Conservation (phyloP, 305 asterid genomes). For the Fraxinus greggii region DNA sequence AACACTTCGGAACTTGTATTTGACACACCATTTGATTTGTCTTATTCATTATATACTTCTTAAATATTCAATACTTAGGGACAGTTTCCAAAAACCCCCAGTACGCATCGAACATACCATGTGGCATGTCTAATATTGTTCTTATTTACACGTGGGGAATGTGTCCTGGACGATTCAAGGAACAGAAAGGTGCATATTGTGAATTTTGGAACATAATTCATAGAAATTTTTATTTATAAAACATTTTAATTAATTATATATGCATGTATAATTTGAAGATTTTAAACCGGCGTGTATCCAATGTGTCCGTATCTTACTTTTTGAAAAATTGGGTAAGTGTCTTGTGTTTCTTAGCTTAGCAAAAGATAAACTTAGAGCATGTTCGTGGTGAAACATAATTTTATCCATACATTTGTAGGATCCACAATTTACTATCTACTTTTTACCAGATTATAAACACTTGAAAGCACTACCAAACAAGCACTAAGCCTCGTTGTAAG, state of each 20-base stretch:
- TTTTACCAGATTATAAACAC: background rate
- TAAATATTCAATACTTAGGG: background rate
- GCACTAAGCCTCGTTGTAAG: background rate
- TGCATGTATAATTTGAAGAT: background rate
- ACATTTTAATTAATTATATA: background rate
- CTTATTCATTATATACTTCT: background rate
- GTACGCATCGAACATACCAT: background rate
- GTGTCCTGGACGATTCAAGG: background rate
- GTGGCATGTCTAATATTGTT: background rate
- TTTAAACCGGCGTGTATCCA: background rate
- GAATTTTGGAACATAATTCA: background rate
- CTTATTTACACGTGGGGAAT: background rate
- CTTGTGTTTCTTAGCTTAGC: background rate
- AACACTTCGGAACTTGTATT: background rate
- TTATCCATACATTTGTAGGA: background rate
- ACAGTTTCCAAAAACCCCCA: background rate
- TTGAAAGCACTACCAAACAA: background rate
- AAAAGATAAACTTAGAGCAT: background rate
- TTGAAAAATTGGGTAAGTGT: background rate
- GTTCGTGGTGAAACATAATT: background rate
- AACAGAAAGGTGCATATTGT: background rate
- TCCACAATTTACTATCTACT: background rate
- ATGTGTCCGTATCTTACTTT: background rate
- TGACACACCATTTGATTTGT: background rate
- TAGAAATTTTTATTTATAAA: background rate